Conservation (phyloP, 164 flowering plant genomes). For the Umbellularia californica region DNA sequence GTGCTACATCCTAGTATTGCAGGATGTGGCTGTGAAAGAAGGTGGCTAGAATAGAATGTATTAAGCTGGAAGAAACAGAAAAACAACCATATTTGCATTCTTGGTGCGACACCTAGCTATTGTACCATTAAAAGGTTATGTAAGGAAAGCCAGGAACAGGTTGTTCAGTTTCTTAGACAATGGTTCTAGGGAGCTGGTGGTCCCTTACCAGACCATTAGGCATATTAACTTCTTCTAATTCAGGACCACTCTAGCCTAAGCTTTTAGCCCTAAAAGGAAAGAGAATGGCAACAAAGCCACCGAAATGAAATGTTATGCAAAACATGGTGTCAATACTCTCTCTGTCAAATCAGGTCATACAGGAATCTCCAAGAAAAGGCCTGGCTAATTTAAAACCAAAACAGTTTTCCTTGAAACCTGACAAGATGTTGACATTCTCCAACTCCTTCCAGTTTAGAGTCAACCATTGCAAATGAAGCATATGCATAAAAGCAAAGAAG, state of each 20-base stretch:
- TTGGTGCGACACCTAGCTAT: neutral
- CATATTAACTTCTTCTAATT: slow-evolving; percentile 17
- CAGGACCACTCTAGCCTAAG: slow-evolving; percentile 8
- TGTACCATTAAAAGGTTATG: neutral
- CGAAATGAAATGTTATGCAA: slow-evolving; percentile 11
- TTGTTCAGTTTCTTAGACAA: slow-evolving; percentile 8
- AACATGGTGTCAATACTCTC: slow-evolving; percentile 17
- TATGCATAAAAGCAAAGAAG: slow-evolving; percentile 8
- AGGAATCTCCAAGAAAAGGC: slow-evolving; percentile 32
- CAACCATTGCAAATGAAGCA: slow-evolving; percentile 16
- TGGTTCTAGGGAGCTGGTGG: slow-evolving; percentile 24
- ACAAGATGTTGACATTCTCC: slow-evolving; percentile 35
- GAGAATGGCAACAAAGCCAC: slow-evolving; percentile 12
- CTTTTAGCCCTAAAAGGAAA: slow-evolving; percentile 6
- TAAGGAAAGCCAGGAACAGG: neutral
- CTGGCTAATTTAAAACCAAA: slow-evolving; percentile 12
- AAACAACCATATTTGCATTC: neutral
- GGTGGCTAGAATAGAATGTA: too few relatives aligned
- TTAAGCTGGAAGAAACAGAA: too few relatives aligned
- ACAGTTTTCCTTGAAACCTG: slow-evolving; percentile 14
- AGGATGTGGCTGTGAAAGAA: too few relatives aligned
- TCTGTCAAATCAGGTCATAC: slow-evolving; percentile 22
- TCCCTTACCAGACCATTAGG: slow-evolving; percentile 22
- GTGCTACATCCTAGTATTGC: too few relatives aligned
- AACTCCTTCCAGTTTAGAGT: slow-evolving; percentile 7